Percentiles rank a stretch among this genome's conserved stretches.
Conservation (phyloP, 805 yeast genomes). For the Kuraishia cidri region DNA sequence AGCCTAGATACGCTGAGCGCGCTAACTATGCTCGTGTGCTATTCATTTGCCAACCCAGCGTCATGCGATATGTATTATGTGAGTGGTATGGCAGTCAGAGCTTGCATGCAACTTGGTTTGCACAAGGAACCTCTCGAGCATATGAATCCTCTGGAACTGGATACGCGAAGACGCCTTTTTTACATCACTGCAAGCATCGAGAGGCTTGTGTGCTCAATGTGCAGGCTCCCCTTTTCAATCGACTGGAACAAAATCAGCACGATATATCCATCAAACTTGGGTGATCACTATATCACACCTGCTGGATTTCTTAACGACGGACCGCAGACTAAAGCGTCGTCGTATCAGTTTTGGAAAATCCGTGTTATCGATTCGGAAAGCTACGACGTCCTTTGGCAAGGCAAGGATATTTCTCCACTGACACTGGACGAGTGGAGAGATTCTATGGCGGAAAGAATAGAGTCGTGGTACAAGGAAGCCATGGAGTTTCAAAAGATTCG, state of each 20-base stretch:
- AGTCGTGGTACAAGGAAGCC: background rate
- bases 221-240: constrained; percentile 1
- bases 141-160: background rate
- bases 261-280: constrained; percentile 1
- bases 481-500: background rate
- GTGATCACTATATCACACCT: constrained; percentile 2
- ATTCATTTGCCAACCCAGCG: constrained; percentile 2
- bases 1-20: constrained; percentile 1
- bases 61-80: background rate
- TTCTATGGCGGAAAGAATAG: background rate
- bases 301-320: constrained; percentile 2
- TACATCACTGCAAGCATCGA: constrained; percentile 2
- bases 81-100: background rate
- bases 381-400: constrained; percentile 4
- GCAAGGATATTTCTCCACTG: background rate
- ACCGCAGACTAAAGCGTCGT: constrained; percentile 2
- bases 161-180: constrained; percentile 1
- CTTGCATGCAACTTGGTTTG: background rate
- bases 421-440: constrained; percentile 1
- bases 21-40: constrained; percentile 1
- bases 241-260: constrained; percentile 1
- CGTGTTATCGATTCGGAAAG: constrained; percentile 2
- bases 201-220: constrained; percentile 1
- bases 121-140: background rate
- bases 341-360: constrained; percentile 1